Conservation (phyloP, 2,329 filamentous ascomycete genomes). For the Penicillium capsulatum region DNA sequence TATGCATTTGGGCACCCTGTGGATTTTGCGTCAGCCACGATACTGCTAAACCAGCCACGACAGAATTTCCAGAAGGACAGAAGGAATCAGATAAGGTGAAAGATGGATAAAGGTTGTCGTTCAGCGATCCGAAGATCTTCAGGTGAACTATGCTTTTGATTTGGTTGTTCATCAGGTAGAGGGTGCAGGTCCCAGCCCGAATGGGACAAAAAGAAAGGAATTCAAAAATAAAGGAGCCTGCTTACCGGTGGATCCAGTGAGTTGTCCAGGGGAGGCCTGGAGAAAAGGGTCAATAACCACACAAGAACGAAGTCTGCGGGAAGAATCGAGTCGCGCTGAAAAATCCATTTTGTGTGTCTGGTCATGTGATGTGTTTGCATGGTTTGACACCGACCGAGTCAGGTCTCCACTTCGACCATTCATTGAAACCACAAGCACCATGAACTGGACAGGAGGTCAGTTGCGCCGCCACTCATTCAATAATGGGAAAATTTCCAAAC, state of each 20-base stretch:
- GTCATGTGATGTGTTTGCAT: constrained; percentile 14
- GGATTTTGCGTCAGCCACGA: constrained; percentile 16
- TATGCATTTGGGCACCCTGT: constrained; percentile 22
- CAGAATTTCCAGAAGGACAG: constrained; percentile 11
- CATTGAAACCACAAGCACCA: constrained; percentile 16
- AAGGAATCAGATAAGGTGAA: constrained; percentile 34
- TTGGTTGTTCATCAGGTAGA: constrained; percentile 36
- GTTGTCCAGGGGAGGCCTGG: neutral
- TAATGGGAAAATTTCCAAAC: constrained; percentile 22
- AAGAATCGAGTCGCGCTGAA: neutral
- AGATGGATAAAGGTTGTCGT: constrained; percentile 41
- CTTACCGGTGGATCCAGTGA: constrained; percentile 15
- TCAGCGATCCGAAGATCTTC: constrained; percentile 39
- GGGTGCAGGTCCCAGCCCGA: constrained; percentile 1
- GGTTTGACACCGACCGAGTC: constrained; percentile 9
- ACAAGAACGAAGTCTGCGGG: neutral
- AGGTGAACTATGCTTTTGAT: constrained; percentile 43
- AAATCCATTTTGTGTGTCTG: constrained; percentile 13
- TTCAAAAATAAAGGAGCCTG: constrained; percentile 2
- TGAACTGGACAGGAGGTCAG: constrained; percentile 47
- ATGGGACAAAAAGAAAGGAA: constrained; percentile 2
- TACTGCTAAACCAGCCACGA: neutral
- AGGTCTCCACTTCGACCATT: too few relatives aligned
- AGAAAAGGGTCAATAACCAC: neutral
- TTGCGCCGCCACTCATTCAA: constrained; percentile 39